Base-by-base conservation (phyloP, 2,329 filamentous ascomycete species). In the Diaporthe sp. region DNA sequence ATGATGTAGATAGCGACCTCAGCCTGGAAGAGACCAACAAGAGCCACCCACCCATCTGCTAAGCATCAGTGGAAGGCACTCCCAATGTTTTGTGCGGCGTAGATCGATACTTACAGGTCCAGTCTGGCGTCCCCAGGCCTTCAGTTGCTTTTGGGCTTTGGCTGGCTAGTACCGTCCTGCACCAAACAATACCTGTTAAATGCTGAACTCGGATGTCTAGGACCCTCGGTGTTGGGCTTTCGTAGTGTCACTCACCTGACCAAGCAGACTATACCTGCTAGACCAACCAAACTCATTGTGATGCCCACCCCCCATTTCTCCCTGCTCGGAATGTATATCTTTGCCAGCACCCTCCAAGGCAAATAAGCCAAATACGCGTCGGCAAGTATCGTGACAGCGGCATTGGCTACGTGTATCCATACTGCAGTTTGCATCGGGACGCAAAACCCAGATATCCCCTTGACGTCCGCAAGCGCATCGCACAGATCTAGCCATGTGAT, bases 281-380 rank as follows among this genome's bases (percentile, higher is more conserved):
- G 20, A 5, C 76, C 76, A 20, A 76, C 77, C 10, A 78, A 75
- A 31, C 77, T 78, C 77, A 78, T 78, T 2, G 76, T 73, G 22
- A 76, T 47, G 7, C 71, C 74, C 28, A 74, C 71, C 8, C 60
- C 42, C 74, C 74, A 74, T 42, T 76, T 76, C 71, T 74, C 74
- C 15, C 20, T 73, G 13, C 58, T 60, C 5, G 74, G 71, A 42
- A 76, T 60, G 28, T 74, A 76, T 20, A 76, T 65, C 28, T 68
- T 53, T 12, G 49, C 55, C 22, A 76, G 51, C 1, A 76, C 67
- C 49, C 44, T 67, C 74, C 74, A 76, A 3, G 74, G 74, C 10
- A 70, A 25, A 15, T 47, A 51, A 7, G 71, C 65, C 53, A 76
- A 39, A 31, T 44, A 53, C 2, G 60, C 37, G 25, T 76, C 74